Base-by-base conservation (phyloP, 192 early-diverging fungal genomes). In the Linnemannia elongata region DNA sequence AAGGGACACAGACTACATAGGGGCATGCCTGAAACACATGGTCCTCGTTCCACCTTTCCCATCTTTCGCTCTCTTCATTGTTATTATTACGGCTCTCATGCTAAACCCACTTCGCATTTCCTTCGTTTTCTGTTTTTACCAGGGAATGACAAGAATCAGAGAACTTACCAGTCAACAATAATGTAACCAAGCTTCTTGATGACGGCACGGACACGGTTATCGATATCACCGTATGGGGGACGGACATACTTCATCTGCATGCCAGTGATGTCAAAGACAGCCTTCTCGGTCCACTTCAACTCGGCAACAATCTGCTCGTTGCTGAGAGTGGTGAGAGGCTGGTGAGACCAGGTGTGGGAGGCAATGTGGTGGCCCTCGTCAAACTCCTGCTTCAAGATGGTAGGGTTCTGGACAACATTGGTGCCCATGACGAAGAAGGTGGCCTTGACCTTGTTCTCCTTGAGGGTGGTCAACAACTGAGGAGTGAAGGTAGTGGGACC, bases 271-370 rank as follows among this genome's bases (percentile, higher is more conserved):
- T 90, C 88, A 17, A 90, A 81, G 49, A 92, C 90, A 15, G 79
- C 90, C 27, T 78, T 77, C 57, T 83, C 83, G 39, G 91, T 92
- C 90, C 90, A 92, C 75, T 92, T 90, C n/a, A 94, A 20, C 63
- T 94, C 91, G 55, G 94, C 92, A 54, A 94, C 92, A 24, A 92
- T 76, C 76, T 93, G 81, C 57, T 94, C 88, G 72, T 88, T 94
- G 75, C 88, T 87, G 36, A 87, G 75, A 27, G 83, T 86, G 42
- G 94, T 94, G 39, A 91, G 82, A 45, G 90, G 88, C 72, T 76
- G 82, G 82, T 93, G 93, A 10, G 87, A 89, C 92, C 92, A 94
- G 17, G 93, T 94, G 75, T 89, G 85, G 20, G 75, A 86, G 36
- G 76, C 83, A 77, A 92, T 83, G 38, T 92, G 75, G 52, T 91